Evolutionary conservation across 2,329 filamentous ascomycete genomes (phyloP).

Genomic region (Akanthomyces muscarius): DNA sequence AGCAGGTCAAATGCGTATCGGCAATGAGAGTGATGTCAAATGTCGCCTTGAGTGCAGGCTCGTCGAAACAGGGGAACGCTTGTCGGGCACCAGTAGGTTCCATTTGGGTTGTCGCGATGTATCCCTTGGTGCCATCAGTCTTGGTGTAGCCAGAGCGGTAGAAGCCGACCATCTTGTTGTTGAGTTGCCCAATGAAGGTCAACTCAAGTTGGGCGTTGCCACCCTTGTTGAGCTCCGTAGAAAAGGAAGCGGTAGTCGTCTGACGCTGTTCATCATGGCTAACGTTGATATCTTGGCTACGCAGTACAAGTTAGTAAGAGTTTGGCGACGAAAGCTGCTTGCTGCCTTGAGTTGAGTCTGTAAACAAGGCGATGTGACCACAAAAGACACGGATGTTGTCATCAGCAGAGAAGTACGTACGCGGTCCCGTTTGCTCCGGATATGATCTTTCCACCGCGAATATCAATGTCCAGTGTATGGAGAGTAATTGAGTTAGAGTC

Average conservation of each 20-base stretch:
- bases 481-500: constrained; percentile 81
- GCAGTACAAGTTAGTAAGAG: constrained; percentile 7
- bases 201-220: constrained; percentile 63
- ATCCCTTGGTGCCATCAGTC: constrained; percentile 70
- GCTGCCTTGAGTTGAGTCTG: not conserved
- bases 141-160: constrained; percentile 93
- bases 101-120: constrained; percentile 92
- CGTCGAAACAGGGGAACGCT: constrained; percentile 95
- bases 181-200: constrained; percentile 70
- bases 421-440: constrained; percentile 47
- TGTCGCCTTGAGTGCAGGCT: constrained; percentile 86
- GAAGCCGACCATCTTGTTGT: constrained; percentile 97
- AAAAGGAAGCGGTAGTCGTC: constrained; percentile 75
- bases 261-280: constrained; percentile 75
- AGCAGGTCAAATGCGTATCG: constrained; percentile 78
- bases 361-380: not conserved
- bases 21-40: constrained; percentile 90
- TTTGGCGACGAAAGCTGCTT: not conserved
- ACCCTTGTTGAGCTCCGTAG: constrained; percentile 66
- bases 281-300: constrained; percentile 46
- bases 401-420: constrained; percentile 26
- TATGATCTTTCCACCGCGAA: constrained; percentile 56
- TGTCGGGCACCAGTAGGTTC: constrained; percentile 90
- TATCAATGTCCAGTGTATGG: constrained; percentile 81
- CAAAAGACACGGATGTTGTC: not conserved